These are phyloP conservation scores for Ceratocystis smalleyi DNA, from an alignment of 2,329 filamentous ascomycete genomes.

Conservation along the genomic window DNA sequence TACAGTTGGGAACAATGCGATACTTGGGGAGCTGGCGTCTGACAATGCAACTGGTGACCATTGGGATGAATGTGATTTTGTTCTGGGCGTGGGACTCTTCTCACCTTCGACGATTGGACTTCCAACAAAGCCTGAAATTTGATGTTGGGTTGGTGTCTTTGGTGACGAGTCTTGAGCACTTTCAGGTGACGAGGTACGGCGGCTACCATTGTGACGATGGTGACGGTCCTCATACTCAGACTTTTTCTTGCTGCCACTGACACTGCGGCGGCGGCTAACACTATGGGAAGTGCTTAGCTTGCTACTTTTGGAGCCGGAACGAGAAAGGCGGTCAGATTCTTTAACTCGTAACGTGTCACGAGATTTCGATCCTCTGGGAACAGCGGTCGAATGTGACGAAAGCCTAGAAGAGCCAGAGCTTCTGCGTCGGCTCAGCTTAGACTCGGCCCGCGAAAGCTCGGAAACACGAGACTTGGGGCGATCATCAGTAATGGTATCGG, in stretches of 20 bases:
- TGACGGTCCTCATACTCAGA: conserved; percentile 31
- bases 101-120: conserved; percentile 15
- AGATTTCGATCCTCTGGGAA: conserved; percentile 20
- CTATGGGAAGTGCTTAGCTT: conserved; percentile 18
- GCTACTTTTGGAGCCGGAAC: conserved; percentile 22
- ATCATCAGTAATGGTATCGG: conserved; percentile 18
- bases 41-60: conserved; percentile 7
- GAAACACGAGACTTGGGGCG: conserved; percentile 33
- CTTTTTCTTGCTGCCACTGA: conserved; percentile 23
- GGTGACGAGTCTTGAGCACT: conserved; percentile 41
- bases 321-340: conserved; percentile 17
- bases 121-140: conserved; percentile 25
- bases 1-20: neutral
- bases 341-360: conserved; percentile 19
- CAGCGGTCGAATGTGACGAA: conserved; percentile 43
- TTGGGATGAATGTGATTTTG: neutral
- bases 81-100: conserved; percentile 15
- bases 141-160: conserved; percentile 41
- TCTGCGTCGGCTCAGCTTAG: conserved; percentile 26
- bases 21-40: conserved; percentile 1
- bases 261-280: conserved; percentile 11
- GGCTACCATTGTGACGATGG: conserved; percentile 25
- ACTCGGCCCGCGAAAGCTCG: conserved; percentile 29
- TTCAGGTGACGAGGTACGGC: conserved; percentile 27
- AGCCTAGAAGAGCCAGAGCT: conserved; percentile 36